Evolutionary conservation across 1,284 basidiomycete species (phyloP).

Genomic region (Tremellales sp.): DNA sequence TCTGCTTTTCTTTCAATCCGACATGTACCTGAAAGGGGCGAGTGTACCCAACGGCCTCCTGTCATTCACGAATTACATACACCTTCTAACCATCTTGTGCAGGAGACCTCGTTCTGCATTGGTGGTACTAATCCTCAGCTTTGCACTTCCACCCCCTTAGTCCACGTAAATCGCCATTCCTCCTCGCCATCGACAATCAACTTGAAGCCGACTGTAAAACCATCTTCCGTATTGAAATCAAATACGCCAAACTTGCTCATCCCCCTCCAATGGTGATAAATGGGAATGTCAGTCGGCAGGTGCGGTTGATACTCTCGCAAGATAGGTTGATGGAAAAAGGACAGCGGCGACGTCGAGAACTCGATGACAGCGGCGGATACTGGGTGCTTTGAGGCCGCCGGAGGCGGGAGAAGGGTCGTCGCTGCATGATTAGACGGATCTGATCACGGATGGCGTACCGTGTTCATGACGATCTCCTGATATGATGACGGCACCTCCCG

Average conservation of each 20-base stretch:
- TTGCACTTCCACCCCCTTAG: not conserved
- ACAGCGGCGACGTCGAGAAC: constrained; percentile 14
- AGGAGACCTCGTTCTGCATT: too few species aligned
- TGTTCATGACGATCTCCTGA: constrained; percentile 15
- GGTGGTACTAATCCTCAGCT: not conserved
- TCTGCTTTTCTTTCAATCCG: too few species aligned
- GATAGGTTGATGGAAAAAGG: constrained; percentile 14
- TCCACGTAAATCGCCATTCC: constrained; percentile 8
- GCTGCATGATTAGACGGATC: not conserved
- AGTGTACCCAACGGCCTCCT: too few species aligned
- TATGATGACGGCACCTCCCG: constrained; percentile 12
- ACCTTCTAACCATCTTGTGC: too few species aligned
- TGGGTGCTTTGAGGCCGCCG: constrained; percentile 1
- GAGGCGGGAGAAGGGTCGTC: constrained; percentile 10
- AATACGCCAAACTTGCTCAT: constrained; percentile 12
- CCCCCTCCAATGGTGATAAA: constrained; percentile 11
- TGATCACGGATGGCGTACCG: constrained; percentile 5
- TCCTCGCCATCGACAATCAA: constrained; percentile 11
- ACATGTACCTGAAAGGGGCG: too few species aligned
- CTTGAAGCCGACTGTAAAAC: constrained; percentile 4
- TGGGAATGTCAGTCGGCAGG: constrained; percentile 10
- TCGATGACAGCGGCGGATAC: constrained; percentile 10
- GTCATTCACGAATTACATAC: too few species aligned
- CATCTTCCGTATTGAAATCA: constrained; percentile 10
- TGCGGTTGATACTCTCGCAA: constrained; percentile 9